phyloP scores from a whole-genome alignment of 768 basidiomycete genomes.

The Auricularia cornea region DNA sequence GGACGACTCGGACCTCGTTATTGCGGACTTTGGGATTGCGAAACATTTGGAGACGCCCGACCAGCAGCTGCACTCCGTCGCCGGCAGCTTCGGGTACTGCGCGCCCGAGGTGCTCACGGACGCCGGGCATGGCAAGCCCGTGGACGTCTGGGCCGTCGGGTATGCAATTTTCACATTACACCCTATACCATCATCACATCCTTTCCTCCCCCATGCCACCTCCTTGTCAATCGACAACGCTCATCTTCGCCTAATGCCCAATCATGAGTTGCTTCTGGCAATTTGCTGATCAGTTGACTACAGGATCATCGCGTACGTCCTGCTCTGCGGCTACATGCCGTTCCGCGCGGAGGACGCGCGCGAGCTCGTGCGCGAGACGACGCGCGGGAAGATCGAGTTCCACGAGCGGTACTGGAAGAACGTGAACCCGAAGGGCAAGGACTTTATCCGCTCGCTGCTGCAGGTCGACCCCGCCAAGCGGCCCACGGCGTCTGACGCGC shows the following conservation, averaged over 20 bases:
- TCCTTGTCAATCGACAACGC: no score
- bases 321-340: slow-evolving; percentile 92
- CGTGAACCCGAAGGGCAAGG: slow-evolving; percentile 59
- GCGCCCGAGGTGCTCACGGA: slow-evolving; percentile 83
- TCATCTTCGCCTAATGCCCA: no score
- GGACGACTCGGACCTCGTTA: slow-evolving; percentile 76
- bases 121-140: slow-evolving; percentile 82
- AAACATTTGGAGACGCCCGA: slow-evolving; percentile 70
- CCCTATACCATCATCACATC: neutral
- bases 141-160: slow-evolving; percentile 94
- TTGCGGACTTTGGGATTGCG: slow-evolving; percentile 97
- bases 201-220: no score
- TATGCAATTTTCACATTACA: no score
- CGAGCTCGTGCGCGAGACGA: slow-evolving; percentile 76
- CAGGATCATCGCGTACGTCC: slow-evolving; percentile 90
- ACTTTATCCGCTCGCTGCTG: slow-evolving; percentile 67
- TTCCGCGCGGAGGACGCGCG: slow-evolving; percentile 79
- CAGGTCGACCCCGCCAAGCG: slow-evolving; percentile 62
- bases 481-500: slow-evolving; percentile 65
- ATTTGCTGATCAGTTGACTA: no score
- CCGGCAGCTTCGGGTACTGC: slow-evolving; percentile 82
- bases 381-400: slow-evolving; percentile 76
- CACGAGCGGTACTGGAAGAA: slow-evolving; percentile 95
- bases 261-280: no score
- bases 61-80: slow-evolving; percentile 62